Evolutionary conservation across 1,284 basidiomycete genomes (phyloP).

Genomic region (Sanguinoderma infundibulare): DNA sequence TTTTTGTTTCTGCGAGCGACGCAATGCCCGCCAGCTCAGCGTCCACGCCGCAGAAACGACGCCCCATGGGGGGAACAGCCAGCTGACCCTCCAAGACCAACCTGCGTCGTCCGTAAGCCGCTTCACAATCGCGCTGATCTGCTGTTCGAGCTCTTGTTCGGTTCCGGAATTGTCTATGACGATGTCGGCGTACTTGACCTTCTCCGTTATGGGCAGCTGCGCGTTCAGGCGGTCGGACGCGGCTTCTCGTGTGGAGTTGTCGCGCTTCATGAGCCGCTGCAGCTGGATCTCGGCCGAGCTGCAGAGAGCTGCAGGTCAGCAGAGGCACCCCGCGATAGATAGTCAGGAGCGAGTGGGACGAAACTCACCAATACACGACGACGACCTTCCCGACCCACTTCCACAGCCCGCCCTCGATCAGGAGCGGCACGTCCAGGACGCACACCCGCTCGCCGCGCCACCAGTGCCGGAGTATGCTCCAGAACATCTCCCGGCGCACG

Average conservation of each 20-base stretch:
- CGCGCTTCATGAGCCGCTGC: constrained; percentile 75
- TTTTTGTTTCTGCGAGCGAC: constrained; percentile 21
- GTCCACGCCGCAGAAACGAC: constrained; percentile 44
- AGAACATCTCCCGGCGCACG: constrained; percentile 78
- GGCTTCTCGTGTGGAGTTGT: constrained; percentile 60
- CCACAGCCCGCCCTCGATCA: constrained; percentile 92
- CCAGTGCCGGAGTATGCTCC: constrained; percentile 77
- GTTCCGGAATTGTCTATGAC: constrained; percentile 91
- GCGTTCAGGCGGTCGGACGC: constrained; percentile 79
- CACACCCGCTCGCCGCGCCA: constrained; percentile 78
- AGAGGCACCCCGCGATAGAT: not conserved
- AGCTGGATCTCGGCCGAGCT: constrained; percentile 82
- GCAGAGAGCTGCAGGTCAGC: not conserved
- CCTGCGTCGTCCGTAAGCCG: constrained; percentile 59
- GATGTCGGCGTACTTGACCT: constrained; percentile 84
- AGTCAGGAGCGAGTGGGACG: no score
- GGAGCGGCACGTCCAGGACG: constrained; percentile 91
- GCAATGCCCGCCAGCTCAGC: constrained; percentile 36
- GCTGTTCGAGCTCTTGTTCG: constrained; percentile 65
- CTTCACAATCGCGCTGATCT: constrained; percentile 71
- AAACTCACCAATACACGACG: constrained; percentile 85
- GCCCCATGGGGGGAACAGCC: constrained; percentile 84
- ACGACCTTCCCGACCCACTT: constrained; percentile 84
- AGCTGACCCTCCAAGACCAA: constrained; percentile 74
- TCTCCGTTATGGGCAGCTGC: constrained; percentile 82